Evolutionary conservation across 371 early-diverging fungal species (phyloP), one percentile per base, ranked within the genome.

Genomic region (Lichtheimia ramosa): DNA sequence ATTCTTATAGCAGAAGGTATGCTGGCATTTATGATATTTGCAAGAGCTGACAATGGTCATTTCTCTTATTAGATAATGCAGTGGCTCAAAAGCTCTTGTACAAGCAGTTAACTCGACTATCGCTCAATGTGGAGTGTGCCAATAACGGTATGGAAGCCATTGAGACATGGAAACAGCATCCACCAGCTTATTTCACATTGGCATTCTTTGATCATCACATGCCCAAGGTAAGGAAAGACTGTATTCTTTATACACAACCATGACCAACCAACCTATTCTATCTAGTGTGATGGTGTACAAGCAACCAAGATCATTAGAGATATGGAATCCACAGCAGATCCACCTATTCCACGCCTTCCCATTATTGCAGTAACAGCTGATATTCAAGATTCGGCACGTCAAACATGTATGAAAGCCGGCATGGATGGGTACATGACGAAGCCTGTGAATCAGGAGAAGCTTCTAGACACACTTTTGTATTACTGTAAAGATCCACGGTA

Each of bases 151-250:
- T 66, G 23, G 78, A 77, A 49, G 78, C 78, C 7, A 56, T 77
- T 2, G 67, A 70, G 20, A 51, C 63, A 18, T 77, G 78, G 78
- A 54, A 24, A 3, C 58, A 50, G 20, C 66, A 70, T 20, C 73
- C 75, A 0, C 52, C 48, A 3, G 58, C 65, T 0, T 68, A 68
- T 54, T 77, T 74, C 49, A 56, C 49, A 8, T 73, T 77, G 73
- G 78, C 64, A 0, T 74, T 77, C 34, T 77, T 77, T 65, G 78
- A 77, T 61, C 75, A 77, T 57, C 78, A 77, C 56, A 77, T 77
- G 78, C 78, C 78, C 16, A 72, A 73, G 58, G 74, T 74, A 46
- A 20, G 20, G n/a, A 5, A 3, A n/a, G n/a, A 12, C 5, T 46
- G 16, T 63, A 18, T 40, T 5, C 4, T 0, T 27, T 8, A 48